A percentile compares a stretch with the other conserved stretches of the same genome.
phyloP scores from a whole-genome alignment of 148 eudicot genomes.

The Agrostemma githago region DNA sequence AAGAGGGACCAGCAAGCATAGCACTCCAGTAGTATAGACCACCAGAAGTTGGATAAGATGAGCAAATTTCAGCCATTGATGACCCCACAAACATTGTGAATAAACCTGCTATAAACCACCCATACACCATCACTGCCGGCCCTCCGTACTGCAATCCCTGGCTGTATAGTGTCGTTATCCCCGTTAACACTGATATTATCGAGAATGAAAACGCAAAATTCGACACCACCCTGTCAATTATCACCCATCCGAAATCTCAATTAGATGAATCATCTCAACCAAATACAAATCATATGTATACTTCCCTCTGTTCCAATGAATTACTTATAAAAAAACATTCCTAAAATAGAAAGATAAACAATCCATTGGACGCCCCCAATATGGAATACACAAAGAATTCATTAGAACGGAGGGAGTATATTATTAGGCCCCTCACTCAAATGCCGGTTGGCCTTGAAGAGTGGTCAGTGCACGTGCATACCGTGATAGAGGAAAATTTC shows the following conservation, averaged over 20 bases:
- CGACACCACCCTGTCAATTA: conserved; percentile 56
- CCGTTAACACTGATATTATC: conserved; percentile 79
- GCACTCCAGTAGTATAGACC: conserved; percentile 97
- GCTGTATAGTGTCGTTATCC: conserved; percentile 68
- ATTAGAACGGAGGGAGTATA: too few species aligned
- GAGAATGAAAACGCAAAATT: conserved; percentile 85
- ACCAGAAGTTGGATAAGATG: conserved; percentile 88
- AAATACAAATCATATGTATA: too few species aligned
- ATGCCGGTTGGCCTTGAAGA: too few species aligned
- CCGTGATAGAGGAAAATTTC: too few species aligned
- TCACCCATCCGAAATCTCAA: background rate
- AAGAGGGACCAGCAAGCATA: conserved; percentile 74
- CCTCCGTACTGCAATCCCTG: conserved; percentile 70
- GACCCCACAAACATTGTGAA: conserved; percentile 80
- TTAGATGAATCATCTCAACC: background rate
- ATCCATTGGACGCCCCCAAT: too few species aligned
- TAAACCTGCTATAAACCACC: conserved; percentile 71
- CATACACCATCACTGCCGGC: conserved; percentile 64
- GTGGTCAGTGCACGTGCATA: too few species aligned
- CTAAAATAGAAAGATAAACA: too few species aligned
- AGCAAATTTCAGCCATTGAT: conserved; percentile 94
- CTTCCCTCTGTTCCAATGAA: too few species aligned
- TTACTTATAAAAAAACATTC: too few species aligned
- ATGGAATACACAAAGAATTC: too few species aligned
- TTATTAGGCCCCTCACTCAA: too few species aligned